phyloP scores from a whole-genome alignment of 1,139 yeast species.

The Taiozyma onychis region DNA sequence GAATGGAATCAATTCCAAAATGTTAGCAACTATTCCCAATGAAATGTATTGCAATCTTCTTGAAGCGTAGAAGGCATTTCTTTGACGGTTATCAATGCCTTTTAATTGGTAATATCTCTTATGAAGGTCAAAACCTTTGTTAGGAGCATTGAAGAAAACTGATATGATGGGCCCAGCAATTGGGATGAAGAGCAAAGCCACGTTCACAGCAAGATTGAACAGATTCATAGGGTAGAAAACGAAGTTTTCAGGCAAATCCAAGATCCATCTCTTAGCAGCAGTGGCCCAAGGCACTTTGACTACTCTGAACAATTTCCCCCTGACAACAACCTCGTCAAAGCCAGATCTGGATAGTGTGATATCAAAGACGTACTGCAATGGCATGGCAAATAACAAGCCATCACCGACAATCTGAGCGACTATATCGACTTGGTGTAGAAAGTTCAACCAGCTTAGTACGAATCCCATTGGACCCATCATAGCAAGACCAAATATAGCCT shows the following conservation, averaged over 20 bases:
- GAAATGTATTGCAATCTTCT: constrained; percentile 25
- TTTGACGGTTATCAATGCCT: constrained; percentile 42
- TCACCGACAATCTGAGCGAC: constrained; percentile 46
- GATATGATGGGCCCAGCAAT: constrained; percentile 55
- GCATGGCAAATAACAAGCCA: constrained; percentile 49
- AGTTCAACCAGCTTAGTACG: constrained; percentile 46
- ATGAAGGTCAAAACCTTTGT: constrained; percentile 52
- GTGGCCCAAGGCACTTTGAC: constrained; percentile 24
- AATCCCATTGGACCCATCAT: constrained; percentile 52
- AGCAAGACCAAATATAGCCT: constrained; percentile 38
- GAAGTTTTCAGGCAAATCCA: constrained; percentile 24
- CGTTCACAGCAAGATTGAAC: constrained; percentile 26
- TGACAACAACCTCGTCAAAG: constrained; percentile 42
- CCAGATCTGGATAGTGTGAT: constrained; percentile 46
- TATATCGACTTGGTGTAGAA: constrained; percentile 47
- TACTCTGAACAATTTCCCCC: constrained; percentile 38
- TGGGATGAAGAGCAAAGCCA: constrained; percentile 49
- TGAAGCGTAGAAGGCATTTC: constrained; percentile 24
- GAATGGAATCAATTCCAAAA: constrained; percentile 57
- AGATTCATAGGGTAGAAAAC: constrained; percentile 30
- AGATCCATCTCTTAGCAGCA: constrained; percentile 19
- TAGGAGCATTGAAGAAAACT: constrained; percentile 51
- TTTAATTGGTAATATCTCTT: constrained; percentile 56
- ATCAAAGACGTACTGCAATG: constrained; percentile 53
- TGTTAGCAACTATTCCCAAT: constrained; percentile 56